These are phyloP conservation scores for Aspergillus sp. DNA, from an alignment of 2,329 filamentous ascomycete genomes.

Conservation along the genomic window DNA sequence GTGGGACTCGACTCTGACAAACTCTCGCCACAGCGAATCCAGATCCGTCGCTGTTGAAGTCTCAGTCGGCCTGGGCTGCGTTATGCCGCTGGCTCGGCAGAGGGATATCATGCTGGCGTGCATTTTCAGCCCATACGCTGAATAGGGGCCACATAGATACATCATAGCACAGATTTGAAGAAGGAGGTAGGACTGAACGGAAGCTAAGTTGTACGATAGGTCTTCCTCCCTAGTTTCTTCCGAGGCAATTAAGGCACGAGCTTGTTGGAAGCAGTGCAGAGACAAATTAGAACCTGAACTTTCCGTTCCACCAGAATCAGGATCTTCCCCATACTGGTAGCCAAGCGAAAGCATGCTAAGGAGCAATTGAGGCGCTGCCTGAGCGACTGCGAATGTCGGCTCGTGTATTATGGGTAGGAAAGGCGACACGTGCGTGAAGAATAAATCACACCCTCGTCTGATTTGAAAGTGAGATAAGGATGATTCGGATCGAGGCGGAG, in stretches of 20 bases:
- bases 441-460: slow-evolving; percentile 32
- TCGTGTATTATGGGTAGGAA: slow-evolving; percentile 41
- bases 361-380: slow-evolving; percentile 24
- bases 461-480: too few relatives aligned
- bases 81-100: slow-evolving; percentile 35
- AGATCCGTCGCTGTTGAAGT: slow-evolving; percentile 30
- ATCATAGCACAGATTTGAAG: slow-evolving; percentile 46
- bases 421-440: slow-evolving; percentile 36
- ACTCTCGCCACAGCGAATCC: slow-evolving; percentile 40
- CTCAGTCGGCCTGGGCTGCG: slow-evolving; percentile 26
- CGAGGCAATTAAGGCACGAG: slow-evolving; percentile 24
- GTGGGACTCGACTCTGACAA: slow-evolving; percentile 38
- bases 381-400: slow-evolving; percentile 34
- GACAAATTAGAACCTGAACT: slow-evolving; percentile 31
- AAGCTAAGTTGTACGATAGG: slow-evolving; percentile 19
- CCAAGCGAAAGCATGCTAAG: slow-evolving; percentile 39
- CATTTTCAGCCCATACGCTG: slow-evolving; percentile 37
- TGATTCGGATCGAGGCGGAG: too few relatives aligned
- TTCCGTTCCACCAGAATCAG: slow-evolving; percentile 25
- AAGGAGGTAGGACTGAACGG: slow-evolving; percentile 41
- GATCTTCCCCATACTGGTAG: slow-evolving; percentile 41
- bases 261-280: slow-evolving; percentile 32
- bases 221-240: slow-evolving; percentile 13
- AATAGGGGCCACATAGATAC: slow-evolving; percentile 40
- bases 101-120: slow-evolving; percentile 43